Conservation (phyloP, 2,329 filamentous ascomycete genomes). For the Myotisia sp. region DNA sequence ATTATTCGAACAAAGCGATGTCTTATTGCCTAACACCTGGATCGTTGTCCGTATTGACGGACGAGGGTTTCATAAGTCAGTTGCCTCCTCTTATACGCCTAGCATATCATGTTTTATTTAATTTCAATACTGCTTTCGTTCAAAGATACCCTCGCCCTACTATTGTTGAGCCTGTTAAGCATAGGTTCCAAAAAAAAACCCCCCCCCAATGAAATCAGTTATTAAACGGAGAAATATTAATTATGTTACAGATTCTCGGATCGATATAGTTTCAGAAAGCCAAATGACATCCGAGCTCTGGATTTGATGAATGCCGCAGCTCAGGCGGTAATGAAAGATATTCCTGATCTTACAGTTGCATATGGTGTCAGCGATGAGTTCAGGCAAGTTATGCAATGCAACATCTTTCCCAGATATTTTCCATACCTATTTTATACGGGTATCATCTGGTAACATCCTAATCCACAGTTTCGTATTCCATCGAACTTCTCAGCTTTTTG, state of each 20-base stretch:
- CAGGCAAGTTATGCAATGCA: conserved; percentile 35
- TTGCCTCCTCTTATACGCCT: too few relatives aligned
- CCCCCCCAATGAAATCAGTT: too few relatives aligned
- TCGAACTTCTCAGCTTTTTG: conserved; percentile 67
- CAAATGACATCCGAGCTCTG: conserved; percentile 75
- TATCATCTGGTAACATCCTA: not conserved
- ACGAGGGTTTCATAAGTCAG: conserved; percentile 79
- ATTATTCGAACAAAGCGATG: conserved; percentile 69
- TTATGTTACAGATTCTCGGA: conserved; percentile 51
- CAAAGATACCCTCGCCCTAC: not conserved
- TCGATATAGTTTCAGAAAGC: conserved; percentile 76
- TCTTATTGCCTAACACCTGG: conserved; percentile 80
- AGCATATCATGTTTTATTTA: too few relatives aligned
- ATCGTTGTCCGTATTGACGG: conserved; percentile 90
- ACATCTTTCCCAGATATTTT: too few relatives aligned
- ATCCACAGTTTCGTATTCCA: conserved; percentile 66
- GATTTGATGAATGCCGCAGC: conserved; percentile 92
- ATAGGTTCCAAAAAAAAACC: too few relatives aligned
- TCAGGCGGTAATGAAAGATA: conserved; percentile 64
- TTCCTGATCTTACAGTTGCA: conserved; percentile 72
- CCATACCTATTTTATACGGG: conserved; percentile 2
- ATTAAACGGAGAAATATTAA: too few relatives aligned
- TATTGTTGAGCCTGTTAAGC: too few relatives aligned
- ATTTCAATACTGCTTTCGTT: not conserved
- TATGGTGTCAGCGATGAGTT: conserved; percentile 95